These are phyloP conservation scores for Xylaria bambusicola DNA, from an alignment of 495 filamentous ascomycete species.

Conservation along the genomic window DNA sequence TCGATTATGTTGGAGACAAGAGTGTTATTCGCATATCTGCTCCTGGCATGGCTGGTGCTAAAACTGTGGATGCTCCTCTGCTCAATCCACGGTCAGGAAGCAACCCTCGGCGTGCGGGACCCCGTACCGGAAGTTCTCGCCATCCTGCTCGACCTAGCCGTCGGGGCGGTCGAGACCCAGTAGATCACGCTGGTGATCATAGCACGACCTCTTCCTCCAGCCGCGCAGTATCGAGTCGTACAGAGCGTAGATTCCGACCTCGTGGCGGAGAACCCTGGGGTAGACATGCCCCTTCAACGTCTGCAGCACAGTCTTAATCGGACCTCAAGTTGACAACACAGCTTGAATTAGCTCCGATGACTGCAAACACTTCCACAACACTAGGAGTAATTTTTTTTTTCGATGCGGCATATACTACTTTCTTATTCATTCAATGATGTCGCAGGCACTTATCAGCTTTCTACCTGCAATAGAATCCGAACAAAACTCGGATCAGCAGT, in stretches of 20 bases:
- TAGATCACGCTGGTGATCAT: conserved; percentile 26
- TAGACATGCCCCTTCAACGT: conserved; percentile 19
- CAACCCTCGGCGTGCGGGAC: conserved; percentile 48
- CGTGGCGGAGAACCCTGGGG: conserved; percentile 28
- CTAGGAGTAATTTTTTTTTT: not conserved
- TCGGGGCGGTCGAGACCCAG: conserved; percentile 29
- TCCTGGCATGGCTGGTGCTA: conserved; percentile 45
- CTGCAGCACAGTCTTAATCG: conserved; percentile 25
- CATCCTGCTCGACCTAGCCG: conserved; percentile 28
- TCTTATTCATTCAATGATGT: not conserved
- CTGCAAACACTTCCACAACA: not conserved
- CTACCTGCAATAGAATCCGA: conserved; percentile 13
- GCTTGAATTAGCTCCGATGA: not conserved
- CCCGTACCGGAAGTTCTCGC: conserved; percentile 29
- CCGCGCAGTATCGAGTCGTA: too few relatives aligned
- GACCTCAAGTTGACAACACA: conserved; percentile 3
- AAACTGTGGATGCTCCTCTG: conserved; percentile 40
- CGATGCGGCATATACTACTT: not conserved
- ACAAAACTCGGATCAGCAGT: conserved; percentile 14
- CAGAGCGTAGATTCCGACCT: conserved; percentile 27
- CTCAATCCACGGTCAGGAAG: conserved; percentile 42
- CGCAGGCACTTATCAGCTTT: not conserved
- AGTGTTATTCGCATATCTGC: conserved; percentile 46
- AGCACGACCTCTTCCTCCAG: conserved; percentile 22
- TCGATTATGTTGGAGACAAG: conserved; percentile 40